A percentile compares a stretch with the other conserved stretches of the same genome.
These are phyloP conservation scores for Vitis labrusca DNA, from an alignment of 164 flowering plant species.

Conservation along the genomic window DNA sequence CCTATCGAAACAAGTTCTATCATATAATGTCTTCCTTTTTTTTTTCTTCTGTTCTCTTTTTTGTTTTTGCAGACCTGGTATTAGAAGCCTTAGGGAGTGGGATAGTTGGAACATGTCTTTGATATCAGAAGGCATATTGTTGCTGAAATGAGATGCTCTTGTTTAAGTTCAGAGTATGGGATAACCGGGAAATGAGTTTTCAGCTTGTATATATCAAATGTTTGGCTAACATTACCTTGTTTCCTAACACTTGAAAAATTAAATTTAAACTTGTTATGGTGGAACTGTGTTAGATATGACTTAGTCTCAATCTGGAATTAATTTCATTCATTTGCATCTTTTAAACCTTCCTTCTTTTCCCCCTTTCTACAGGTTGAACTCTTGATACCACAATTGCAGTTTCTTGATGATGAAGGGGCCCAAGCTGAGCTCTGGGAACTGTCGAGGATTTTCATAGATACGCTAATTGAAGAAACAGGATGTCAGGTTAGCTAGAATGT, in stretches of 20 bases:
- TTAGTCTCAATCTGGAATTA: no score
- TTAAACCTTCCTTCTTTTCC: neutral
- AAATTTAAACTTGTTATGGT: neutral
- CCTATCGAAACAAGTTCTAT: no score
- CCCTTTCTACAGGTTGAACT: conserved; percentile 74
- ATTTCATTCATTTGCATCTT: no score
- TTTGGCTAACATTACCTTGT: neutral
- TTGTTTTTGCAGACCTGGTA: neutral
- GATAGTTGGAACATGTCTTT: no score
- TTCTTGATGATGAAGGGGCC: conserved; percentile 98
- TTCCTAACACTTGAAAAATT: neutral
- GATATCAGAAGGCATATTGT: no score
- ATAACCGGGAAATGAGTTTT: no score
- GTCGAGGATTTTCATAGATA: conserved; percentile 79
- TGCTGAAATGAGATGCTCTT: no score
- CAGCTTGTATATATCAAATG: no score
- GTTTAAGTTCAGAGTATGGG: no score
- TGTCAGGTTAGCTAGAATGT: conserved; percentile 55
- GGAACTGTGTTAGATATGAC: no score
- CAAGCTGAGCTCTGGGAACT: conserved; percentile 96
- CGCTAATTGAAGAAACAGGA: conserved; percentile 79
- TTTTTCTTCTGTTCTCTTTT: neutral
- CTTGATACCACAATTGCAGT: conserved; percentile 88
- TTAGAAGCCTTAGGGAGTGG: neutral
- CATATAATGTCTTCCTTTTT: neutral